A percentile compares a stretch with the other conserved stretches of the same genome.
Evolutionary conservation across 768 basidiomycete genomes (phyloP).

Genomic region (Infundibulicybe gibba): DNA sequence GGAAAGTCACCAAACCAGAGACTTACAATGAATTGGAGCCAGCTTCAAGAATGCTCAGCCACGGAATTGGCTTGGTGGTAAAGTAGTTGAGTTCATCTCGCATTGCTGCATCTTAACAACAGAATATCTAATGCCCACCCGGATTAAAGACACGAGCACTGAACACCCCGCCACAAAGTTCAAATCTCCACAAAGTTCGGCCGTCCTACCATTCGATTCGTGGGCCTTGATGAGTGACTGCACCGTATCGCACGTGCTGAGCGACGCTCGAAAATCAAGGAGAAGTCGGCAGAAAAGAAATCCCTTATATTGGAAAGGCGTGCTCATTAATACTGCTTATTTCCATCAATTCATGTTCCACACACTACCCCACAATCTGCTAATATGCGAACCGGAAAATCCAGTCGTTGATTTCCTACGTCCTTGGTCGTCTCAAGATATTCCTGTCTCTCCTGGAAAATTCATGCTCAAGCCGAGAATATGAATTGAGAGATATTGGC

Average conservation of each 20-base stretch:
- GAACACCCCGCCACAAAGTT: constrained; percentile 28
- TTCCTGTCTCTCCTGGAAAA: constrained; percentile 43
- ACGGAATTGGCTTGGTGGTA: constrained; percentile 59
- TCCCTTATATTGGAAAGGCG: neutral
- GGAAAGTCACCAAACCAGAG: constrained; percentile 13
- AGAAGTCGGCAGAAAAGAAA: constrained; percentile 20
- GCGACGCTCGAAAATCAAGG: constrained; percentile 34
- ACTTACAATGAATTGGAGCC: constrained; percentile 33
- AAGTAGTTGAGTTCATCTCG: constrained; percentile 46
- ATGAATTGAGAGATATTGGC: neutral
- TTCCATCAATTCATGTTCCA: too few species aligned
- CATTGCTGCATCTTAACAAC: constrained; percentile 2
- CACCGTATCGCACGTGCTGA: constrained; percentile 47
- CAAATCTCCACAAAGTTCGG: constrained; percentile 36
- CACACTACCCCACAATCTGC: neutral
- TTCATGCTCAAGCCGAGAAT: neutral
- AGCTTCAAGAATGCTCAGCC: constrained; percentile 43
- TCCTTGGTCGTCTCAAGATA: constrained; percentile 64
- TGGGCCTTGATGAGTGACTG: constrained; percentile 53
- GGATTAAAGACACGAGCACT: constrained; percentile 28
- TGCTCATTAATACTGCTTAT: too few species aligned
- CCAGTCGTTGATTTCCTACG: constrained; percentile 53
- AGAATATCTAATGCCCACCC: constrained; percentile 10
- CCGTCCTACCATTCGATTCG: constrained; percentile 58
- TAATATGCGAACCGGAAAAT: constrained; percentile 64